These are phyloP conservation scores for Populus davidiana DNA, from an alignment of 345 rosid genomes.

Conservation along the genomic window DNA sequence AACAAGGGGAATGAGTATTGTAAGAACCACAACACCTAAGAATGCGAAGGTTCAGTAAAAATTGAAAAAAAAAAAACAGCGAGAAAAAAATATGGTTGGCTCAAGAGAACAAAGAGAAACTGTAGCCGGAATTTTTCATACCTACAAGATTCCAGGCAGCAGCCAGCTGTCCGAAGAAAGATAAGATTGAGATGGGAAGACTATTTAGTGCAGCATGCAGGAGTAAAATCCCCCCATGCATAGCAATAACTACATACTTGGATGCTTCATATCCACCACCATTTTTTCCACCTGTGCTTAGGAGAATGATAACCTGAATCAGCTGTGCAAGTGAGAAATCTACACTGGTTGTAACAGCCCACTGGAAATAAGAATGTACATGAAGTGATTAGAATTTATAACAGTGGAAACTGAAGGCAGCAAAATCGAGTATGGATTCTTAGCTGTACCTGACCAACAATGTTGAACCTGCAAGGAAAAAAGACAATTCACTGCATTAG, in stretches of 20 bases:
- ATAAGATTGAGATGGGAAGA: slow-evolving; percentile 71
- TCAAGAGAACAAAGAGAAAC: neutral
- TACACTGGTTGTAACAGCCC: slow-evolving; percentile 78
- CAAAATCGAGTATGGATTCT: slow-evolving; percentile 9
- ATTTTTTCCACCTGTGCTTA: slow-evolving; percentile 87
- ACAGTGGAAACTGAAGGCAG: neutral
- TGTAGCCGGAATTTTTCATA: slow-evolving; percentile 16
- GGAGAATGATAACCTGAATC: slow-evolving; percentile 73
- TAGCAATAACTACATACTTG: slow-evolving; percentile 63
- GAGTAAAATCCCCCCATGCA: slow-evolving; percentile 75
- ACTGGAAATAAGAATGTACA: slow-evolving; percentile 49
- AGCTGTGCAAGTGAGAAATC: slow-evolving; percentile 68
- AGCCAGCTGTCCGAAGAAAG: slow-evolving; percentile 87
- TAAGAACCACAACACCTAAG: slow-evolving; percentile 71
- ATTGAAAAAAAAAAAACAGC: neutral
- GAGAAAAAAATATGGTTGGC: neutral
- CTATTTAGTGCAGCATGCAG: slow-evolving; percentile 77
- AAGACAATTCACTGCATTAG: slow-evolving; percentile 22
- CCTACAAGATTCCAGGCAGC: slow-evolving; percentile 92
- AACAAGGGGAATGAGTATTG: slow-evolving; percentile 74
- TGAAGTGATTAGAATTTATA: slow-evolving; percentile 16
- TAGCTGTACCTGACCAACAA: slow-evolving; percentile 77
- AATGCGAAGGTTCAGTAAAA: slow-evolving; percentile 6
- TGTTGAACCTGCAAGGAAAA: slow-evolving; percentile 82
- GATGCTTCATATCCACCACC: slow-evolving; percentile 93